Conservation (phyloP, 805 yeast genomes). For the Nakazawaea ernobii region DNA sequence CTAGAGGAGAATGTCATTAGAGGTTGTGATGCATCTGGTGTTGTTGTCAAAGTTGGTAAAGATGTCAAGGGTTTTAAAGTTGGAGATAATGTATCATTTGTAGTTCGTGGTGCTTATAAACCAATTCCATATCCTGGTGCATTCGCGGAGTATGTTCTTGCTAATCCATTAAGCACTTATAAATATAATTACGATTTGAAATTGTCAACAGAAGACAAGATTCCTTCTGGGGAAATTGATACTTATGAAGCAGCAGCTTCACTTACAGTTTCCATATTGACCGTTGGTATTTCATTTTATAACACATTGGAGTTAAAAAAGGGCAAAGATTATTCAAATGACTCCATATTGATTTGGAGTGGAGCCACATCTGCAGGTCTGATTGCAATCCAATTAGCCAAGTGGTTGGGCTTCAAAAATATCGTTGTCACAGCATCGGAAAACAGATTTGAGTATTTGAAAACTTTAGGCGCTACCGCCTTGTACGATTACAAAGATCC, state of each 20-base stretch:
- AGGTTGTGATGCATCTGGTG: slow-evolving; percentile 61
- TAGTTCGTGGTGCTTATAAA: slow-evolving; percentile 46
- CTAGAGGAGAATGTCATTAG: slow-evolving; percentile 21
- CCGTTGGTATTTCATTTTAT: slow-evolving; percentile 48
- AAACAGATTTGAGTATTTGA: slow-evolving; percentile 19
- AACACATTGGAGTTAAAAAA: slow-evolving; percentile 27
- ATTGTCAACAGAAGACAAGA: not conserved
- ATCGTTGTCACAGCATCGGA: slow-evolving; percentile 24
- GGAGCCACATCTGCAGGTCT: slow-evolving; percentile 62
- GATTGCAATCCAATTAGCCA: slow-evolving; percentile 53
- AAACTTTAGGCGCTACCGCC: slow-evolving; percentile 27
- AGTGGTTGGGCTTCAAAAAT: slow-evolving; percentile 30
- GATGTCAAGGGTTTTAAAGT: slow-evolving; percentile 30
- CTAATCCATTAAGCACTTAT: not conserved
- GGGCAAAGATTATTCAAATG: slow-evolving; percentile 23
- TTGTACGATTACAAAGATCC: slow-evolving; percentile 28
- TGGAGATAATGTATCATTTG: slow-evolving; percentile 52
- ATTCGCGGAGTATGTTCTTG: slow-evolving; percentile 49
- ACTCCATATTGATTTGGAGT: slow-evolving; percentile 51
- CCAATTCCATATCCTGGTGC: slow-evolving; percentile 43
- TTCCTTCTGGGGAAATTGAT: slow-evolving; percentile 32
- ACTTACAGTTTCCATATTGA: slow-evolving; percentile 45
- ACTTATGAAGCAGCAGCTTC: slow-evolving; percentile 66
- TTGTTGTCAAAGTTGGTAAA: slow-evolving; percentile 44
- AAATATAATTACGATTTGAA: not conserved